Evolutionary conservation across 2,329 filamentous ascomycete species (phyloP).

Genomic region (Purpureocillium takamizusanense): DNA sequence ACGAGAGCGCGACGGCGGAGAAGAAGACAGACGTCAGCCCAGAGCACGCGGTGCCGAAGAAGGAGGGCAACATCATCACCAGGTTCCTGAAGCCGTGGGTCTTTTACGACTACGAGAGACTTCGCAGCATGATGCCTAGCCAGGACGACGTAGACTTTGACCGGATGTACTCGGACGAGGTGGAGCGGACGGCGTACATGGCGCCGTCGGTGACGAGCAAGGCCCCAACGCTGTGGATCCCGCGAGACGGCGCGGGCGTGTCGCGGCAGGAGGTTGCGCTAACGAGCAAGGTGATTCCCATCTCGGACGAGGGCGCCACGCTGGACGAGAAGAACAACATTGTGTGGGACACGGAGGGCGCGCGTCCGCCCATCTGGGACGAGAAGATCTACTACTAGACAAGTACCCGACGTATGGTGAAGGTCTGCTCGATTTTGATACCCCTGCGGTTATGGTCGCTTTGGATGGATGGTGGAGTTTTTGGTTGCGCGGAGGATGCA

Average conservation of each 20-base stretch:
- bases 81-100: slow-evolving; percentile 69
- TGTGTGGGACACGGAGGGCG: slow-evolving; percentile 29
- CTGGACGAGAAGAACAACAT: slow-evolving; percentile 55
- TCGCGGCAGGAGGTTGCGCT: slow-evolving; percentile 63
- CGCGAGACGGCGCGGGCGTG: slow-evolving; percentile 59
- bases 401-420: neutral
- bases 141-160: slow-evolving; percentile 35
- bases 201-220: slow-evolving; percentile 57
- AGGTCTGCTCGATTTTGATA: slow-evolving; percentile 7
- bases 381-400: slow-evolving; percentile 36
- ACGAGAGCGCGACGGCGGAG: slow-evolving; percentile 7
- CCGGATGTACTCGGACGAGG: slow-evolving; percentile 51
- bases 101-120: slow-evolving; percentile 60
- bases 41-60: slow-evolving; percentile 16
- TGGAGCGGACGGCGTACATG: slow-evolving; percentile 60
- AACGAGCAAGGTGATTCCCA: slow-evolving; percentile 56
- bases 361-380: slow-evolving; percentile 33
- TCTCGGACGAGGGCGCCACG: slow-evolving; percentile 63
- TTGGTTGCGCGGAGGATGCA: neutral
- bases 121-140: slow-evolving; percentile 62
- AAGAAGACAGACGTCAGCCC: slow-evolving; percentile 11
- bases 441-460: slow-evolving; percentile 2
- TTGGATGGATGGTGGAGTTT: neutral
- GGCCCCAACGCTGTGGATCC: slow-evolving; percentile 65
- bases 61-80: slow-evolving; percentile 43